These are phyloP conservation scores for Trichosanthes truncata DNA, from an alignment of 306 rosid species.

Conservation along the genomic window DNA sequence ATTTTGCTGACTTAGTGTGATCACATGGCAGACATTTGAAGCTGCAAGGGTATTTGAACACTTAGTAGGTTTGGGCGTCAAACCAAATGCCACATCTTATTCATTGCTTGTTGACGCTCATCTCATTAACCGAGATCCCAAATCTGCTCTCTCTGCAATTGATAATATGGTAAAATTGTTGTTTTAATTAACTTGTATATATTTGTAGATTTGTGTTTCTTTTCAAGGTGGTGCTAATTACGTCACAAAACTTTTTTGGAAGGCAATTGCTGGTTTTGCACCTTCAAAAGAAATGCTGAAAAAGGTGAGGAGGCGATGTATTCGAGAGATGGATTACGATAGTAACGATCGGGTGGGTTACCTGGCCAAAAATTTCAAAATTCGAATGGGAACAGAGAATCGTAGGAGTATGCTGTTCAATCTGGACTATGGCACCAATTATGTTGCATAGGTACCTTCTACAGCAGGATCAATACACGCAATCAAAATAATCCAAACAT, in stretches of 20 bases:
- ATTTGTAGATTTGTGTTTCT: background rate
- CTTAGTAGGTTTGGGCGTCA: conserved; percentile 59
- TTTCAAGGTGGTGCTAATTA: conserved; percentile 11
- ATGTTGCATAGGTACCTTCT: conserved; percentile 40
- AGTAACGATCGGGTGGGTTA: conserved; percentile 43
- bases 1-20: conserved; percentile 5
- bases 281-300: conserved; percentile 56
- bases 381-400: conserved; percentile 40
- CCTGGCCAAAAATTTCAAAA: conserved; percentile 34
- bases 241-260: conserved; percentile 18
- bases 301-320: conserved; percentile 66
- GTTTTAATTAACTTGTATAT: background rate
- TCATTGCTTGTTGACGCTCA: conserved; percentile 74
- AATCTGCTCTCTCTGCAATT: conserved; percentile 48
- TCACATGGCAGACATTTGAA: conserved; percentile 56
- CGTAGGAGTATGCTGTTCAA: conserved; percentile 57
- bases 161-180: conserved; percentile 58
- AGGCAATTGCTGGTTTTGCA: conserved; percentile 65
- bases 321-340: conserved; percentile 65
- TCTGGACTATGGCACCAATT: conserved; percentile 43
- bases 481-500: background rate
- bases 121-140: conserved; percentile 68
- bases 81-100: conserved; percentile 79
- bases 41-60: conserved; percentile 83
- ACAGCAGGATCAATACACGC: background rate